Percentiles rank a stretch among this genome's conserved stretches.
phyloP scores from a whole-genome alignment of 495 filamentous ascomycete genomes.

The Mytilinidion resinicola region DNA sequence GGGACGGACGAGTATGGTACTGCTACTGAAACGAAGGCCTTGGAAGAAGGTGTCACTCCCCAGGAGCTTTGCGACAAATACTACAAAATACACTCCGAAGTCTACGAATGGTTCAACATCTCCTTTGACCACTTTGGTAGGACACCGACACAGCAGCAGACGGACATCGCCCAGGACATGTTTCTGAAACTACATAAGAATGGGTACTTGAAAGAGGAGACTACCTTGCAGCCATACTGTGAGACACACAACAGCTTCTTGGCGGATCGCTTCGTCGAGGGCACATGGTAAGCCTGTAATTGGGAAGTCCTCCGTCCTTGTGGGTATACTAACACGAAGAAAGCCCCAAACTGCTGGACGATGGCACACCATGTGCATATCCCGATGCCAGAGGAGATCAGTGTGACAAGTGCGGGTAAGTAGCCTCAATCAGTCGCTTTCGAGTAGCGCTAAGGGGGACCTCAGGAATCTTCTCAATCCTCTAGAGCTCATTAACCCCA shows the following conservation, averaged over 20 bases:
- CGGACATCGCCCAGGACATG: conserved; percentile 78
- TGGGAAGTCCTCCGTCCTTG: conserved; percentile 42
- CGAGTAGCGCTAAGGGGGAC: neutral
- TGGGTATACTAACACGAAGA: neutral
- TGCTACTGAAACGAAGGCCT: conserved; percentile 76
- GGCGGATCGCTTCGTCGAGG: conserved; percentile 90
- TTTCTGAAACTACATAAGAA: conserved; percentile 73
- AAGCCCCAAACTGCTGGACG: neutral
- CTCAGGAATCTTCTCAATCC: conserved; percentile 73
- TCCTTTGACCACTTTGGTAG: conserved; percentile 80
- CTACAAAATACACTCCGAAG: conserved; percentile 71
- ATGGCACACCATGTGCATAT: neutral
- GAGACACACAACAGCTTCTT: neutral
- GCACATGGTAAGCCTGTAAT: conserved; percentile 72
- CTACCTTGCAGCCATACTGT: conserved; percentile 77
- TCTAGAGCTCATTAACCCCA: conserved; percentile 49
- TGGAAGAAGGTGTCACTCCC: conserved; percentile 61
- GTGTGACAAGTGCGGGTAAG: conserved; percentile 63
- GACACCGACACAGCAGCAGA: conserved; percentile 75
- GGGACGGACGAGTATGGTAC: conserved; percentile 78
- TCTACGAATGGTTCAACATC: conserved; percentile 87
- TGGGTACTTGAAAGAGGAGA: conserved; percentile 74
- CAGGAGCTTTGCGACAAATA: conserved; percentile 79
- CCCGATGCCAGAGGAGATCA: conserved; percentile 74
- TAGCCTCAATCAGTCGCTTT: neutral